phyloP scores from a whole-genome alignment of 768 basidiomycete species.

The Boletellus sp. region DNA sequence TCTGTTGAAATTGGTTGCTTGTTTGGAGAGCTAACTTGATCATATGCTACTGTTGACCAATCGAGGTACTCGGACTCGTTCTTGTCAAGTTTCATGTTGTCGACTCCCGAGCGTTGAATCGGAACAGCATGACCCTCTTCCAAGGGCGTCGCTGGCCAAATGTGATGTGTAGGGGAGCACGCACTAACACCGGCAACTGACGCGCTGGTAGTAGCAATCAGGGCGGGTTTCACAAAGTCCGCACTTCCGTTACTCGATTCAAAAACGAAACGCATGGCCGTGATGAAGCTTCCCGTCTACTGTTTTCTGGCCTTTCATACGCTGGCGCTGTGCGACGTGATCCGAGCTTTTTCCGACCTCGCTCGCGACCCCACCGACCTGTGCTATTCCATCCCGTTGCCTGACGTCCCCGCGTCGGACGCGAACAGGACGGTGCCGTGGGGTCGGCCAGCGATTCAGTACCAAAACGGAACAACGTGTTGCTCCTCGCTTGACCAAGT shows the following conservation, averaged over 20 bases:
- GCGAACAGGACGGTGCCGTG: slow-evolving; percentile 20
- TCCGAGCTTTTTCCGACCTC: not conserved
- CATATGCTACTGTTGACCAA: no score
- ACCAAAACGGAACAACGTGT: slow-evolving; percentile 21
- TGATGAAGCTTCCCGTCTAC: slow-evolving; percentile 1
- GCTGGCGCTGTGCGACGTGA: not conserved
- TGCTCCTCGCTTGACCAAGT: slow-evolving; percentile 24
- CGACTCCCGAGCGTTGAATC: no score
- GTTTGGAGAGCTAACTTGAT: not conserved
- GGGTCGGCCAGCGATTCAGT: slow-evolving; percentile 20
- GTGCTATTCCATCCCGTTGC: slow-evolving; percentile 18
- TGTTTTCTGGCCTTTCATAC: not conserved
- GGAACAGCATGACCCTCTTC: no score
- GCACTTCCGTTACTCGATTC: no score
- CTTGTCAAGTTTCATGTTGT: not conserved
- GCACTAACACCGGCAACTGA: no score
- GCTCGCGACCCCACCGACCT: not conserved
- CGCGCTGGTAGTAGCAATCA: no score
- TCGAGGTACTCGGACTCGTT: no score
- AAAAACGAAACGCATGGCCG: no score
- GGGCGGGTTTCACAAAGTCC: no score
- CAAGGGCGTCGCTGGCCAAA: no score
- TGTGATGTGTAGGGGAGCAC: no score
- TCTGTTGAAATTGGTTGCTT: not conserved
- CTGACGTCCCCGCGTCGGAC: slow-evolving; percentile 11